These are phyloP conservation scores for Curvularia lunata DNA, from an alignment of 2,329 filamentous ascomycete genomes.

Conservation along the genomic window DNA sequence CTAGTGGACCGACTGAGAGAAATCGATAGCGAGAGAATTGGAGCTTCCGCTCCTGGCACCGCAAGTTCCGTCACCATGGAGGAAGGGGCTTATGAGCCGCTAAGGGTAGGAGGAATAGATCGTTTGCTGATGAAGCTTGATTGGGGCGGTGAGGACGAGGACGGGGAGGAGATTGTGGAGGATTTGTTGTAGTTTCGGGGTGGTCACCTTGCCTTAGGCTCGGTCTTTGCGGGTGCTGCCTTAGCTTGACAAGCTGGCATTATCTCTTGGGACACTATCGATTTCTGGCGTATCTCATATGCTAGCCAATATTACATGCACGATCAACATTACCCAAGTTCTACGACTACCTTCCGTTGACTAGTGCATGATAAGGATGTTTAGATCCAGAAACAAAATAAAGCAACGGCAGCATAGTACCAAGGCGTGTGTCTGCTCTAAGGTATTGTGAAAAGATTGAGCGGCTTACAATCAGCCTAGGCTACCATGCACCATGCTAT, in stretches of 20 bases:
- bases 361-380: not conserved
- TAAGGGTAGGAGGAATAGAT: conserved; percentile 80
- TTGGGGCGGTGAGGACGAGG: conserved; percentile 52
- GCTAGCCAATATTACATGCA: not conserved
- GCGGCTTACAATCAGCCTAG: too few species aligned
- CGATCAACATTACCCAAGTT: not conserved
- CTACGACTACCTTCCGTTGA: not conserved
- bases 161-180: conserved; percentile 26
- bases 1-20: conserved; percentile 63
- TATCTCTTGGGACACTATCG: not conserved
- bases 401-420: too few species aligned
- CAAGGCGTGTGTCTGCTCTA: too few species aligned
- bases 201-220: not conserved
- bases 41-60: conserved; percentile 28
- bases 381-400: too few species aligned
- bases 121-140: conserved; percentile 91
- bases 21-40: conserved; percentile 63
- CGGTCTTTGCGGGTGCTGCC: too few species aligned
- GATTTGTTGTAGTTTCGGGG: conserved; percentile 21
- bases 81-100: conserved; percentile 68
- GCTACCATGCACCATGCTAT: too few species aligned
- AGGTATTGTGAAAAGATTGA: too few species aligned
- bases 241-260: not conserved
- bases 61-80: conserved; percentile 21
- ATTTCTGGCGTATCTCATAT: not conserved